Evolutionary conservation across 345 rosid species (phyloP), one percentile per base, ranked within the genome.

Genomic region (Sisymbrium irio): DNA sequence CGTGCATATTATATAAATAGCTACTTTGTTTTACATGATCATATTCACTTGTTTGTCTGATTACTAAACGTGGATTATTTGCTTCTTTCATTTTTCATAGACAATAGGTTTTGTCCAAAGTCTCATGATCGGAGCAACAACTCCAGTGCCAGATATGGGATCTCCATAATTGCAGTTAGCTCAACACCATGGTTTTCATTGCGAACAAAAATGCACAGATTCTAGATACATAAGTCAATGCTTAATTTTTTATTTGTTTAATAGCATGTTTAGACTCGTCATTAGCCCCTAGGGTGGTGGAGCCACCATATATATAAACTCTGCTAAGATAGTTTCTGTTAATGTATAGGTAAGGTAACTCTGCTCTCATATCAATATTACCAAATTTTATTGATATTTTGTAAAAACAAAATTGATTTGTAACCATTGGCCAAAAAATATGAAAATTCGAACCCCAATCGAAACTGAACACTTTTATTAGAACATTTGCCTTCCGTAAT

Each of bases 61-160:
- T 69, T 67, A 46, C 67, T 60, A 22, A 22, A 22, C 6, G 0
- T 25, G 4, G 35, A 14, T 33, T 33, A 49, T 73, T 14, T 41
- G 54, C 2, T 37, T 56, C 14, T 73, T 22, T 28, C 5, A 0
- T 22, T 20, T 51, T 18, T 72, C 11, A 0, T 30, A 93, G 97
- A 79, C 82, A 82, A 68, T 86, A 72, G 96, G 94, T 28, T 89
- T 93, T 61, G 53, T 83, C 50, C 96, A 89, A 78, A 93, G 98
- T 65, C 61, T 88, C 32, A 81, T 89, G 93, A 93, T 90, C 67
- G 83, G 88, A 80, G 76, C 73, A 49, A 76, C 85, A 69, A 85
- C 84, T 65, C 92, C 89, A 28, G 69, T 79, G 64, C 61, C 91
- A 53, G 73, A 62, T 14, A 44, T 61, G 6, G 64, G 50, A 42